These are phyloP conservation scores for Backusella liffmaniae DNA, from an alignment of 192 early-diverging fungal species.

Conservation along the genomic window DNA sequence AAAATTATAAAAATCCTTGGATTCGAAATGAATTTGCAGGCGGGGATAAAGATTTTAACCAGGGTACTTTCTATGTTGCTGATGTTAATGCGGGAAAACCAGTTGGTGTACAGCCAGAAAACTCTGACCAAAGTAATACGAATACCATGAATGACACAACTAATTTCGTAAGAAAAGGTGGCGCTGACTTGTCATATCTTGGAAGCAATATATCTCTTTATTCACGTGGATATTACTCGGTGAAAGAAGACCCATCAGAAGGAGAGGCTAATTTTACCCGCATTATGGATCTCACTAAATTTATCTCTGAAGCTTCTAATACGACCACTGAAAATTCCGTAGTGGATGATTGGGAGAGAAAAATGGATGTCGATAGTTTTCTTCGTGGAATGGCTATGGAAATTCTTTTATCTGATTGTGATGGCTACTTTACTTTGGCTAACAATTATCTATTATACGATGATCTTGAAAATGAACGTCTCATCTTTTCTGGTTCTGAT, in stretches of 20 bases:
- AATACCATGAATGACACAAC: too few species aligned
- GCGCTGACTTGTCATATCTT: neutral
- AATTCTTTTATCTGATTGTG: neutral
- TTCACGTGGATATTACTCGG: neutral
- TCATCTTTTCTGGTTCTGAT: conserved; percentile 11
- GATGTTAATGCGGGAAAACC: neutral
- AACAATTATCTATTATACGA: conserved; percentile 26
- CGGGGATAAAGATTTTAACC: conserved; percentile 27
- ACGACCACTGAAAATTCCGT: neutral
- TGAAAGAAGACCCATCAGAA: neutral
- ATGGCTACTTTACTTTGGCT: conserved; percentile 17
- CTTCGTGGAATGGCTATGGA: conserved; percentile 24
- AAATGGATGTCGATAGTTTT: conserved; percentile 6
- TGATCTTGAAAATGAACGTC: neutral
- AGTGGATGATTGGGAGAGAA: neutral
- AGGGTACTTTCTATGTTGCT: neutral
- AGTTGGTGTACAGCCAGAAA: neutral
- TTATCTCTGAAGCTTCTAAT: neutral
- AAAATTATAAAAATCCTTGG: conserved; percentile 33
- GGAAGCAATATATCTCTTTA: neutral
- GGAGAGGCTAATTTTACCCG: neutral
- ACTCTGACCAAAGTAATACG: too few species aligned
- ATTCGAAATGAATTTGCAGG: conserved; percentile 6
- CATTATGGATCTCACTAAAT: conserved; percentile 6
- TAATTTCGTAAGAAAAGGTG: neutral